Percentiles rank a stretch among this genome's conserved stretches.
Conservation (phyloP, 345 rosid genomes). For the Clarkia xantiana region DNA sequence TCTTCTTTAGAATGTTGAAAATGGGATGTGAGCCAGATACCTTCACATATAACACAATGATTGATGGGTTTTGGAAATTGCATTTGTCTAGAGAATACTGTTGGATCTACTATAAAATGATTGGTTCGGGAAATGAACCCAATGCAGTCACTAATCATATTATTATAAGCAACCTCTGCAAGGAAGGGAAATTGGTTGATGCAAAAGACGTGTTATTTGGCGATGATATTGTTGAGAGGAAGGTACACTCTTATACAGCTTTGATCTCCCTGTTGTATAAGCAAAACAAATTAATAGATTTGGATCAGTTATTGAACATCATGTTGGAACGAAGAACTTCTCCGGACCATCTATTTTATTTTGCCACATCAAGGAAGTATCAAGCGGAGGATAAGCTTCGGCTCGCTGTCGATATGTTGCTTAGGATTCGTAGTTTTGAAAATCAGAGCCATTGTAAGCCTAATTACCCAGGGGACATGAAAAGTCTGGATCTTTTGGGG, state of each 20-base stretch:
- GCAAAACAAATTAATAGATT: slow-evolving; percentile 28
- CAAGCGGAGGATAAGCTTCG: slow-evolving; percentile 36
- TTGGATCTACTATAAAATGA: slow-evolving; percentile 28
- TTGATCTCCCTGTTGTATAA: slow-evolving; percentile 36
- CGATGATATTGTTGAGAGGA: slow-evolving; percentile 16
- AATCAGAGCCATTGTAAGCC: slow-evolving; percentile 29
- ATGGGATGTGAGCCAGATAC: slow-evolving; percentile 34
- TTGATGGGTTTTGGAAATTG: slow-evolving; percentile 37
- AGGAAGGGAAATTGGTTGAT: slow-evolving; percentile 34
- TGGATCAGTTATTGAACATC: slow-evolving; percentile 24
- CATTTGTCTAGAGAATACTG: slow-evolving; percentile 38
- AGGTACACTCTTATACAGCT: slow-evolving; percentile 43
- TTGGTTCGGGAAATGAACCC: slow-evolving; percentile 19
- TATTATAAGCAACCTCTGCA: slow-evolving; percentile 45
- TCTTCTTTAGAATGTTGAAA: slow-evolving; percentile 52
- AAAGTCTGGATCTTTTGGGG: slow-evolving; percentile 8
- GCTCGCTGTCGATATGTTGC: slow-evolving; percentile 29
- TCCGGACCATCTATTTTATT: slow-evolving; percentile 52
- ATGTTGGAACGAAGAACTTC: slow-evolving; percentile 38
- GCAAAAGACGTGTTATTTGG: slow-evolving; percentile 33
- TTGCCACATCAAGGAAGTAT: slow-evolving; percentile 36
- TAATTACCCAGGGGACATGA: slow-evolving; percentile 6
- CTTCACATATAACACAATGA: slow-evolving; percentile 44
- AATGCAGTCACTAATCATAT: slow-evolving; percentile 33
- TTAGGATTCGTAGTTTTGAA: slow-evolving; percentile 26